Evolutionary conservation across 352 stramenopile species (phyloP), one percentile per base, ranked within the genome.

Genomic region (Pythium aphanidermatum): DNA sequence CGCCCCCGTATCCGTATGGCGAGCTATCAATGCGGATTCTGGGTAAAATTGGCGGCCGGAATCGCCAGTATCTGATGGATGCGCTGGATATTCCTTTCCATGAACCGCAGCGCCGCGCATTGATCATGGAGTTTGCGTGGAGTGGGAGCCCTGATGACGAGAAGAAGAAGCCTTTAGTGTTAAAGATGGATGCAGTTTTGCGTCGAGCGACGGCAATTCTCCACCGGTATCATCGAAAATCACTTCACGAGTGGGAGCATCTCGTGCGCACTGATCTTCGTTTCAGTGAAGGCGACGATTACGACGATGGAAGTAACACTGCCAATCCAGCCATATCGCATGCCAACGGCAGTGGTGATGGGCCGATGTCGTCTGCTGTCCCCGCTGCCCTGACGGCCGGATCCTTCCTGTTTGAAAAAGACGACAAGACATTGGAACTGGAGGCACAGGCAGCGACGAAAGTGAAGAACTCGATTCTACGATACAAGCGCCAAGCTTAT

Each of bases 1-100:
- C 96, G 20, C 88, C 88, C 8, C 96, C 96, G n/a, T 99, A 98
- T 63, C 91, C 92, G 25, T 98, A 98, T 55, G 96, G 96, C 1
- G 79, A 98, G 42, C 63, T 98, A 29, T 89, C 94, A 12, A 94
- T 98, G 62, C 81, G 91, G n/a, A 91, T 99, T 23, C 58, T 99
- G 14, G 96, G 96, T 31, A 99, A 99, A 66, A 91, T 99, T 34
- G 96, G 96, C 29, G 96, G 96, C 10, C 84, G 85, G 27, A 95
- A 95, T 61, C 79, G 86, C 3, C 80, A 91, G 51, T 95, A 92
- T 46, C 68, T 95, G n/a, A 90, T 86, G 72, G 82, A 93, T 46
- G 68, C 77, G 13, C 51, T 91, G 25, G 68, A 86, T 34, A 48
- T 95, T 12, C 59, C 86, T 25, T 82, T 58, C 68, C 23, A 42